Conservation (phyloP, 2,329 filamentous ascomycete genomes). For the Penicillium griseofulvum region DNA sequence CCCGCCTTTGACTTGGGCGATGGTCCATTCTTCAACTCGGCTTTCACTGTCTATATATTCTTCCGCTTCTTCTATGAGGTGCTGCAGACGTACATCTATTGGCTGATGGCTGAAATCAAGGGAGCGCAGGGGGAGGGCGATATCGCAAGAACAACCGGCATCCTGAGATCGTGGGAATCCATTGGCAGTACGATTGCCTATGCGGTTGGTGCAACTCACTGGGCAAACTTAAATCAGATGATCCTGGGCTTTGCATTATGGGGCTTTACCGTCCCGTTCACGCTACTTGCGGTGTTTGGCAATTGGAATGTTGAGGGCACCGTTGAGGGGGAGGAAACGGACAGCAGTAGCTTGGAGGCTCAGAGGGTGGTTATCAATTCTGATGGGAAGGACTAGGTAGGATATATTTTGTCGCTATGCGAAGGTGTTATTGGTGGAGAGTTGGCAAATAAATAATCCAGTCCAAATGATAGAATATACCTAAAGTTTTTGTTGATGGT, state of each 20-base stretch:
- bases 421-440: too few species aligned
- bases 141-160: conserved; percentile 32
- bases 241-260: conserved; percentile 30
- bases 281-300: conserved; percentile 17
- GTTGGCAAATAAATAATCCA: background rate
- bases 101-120: conserved; percentile 43
- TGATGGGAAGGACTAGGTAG: background rate
- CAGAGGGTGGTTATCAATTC: conserved; percentile 7
- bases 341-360: conserved; percentile 11
- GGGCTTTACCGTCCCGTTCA: conserved; percentile 27
- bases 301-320: conserved; percentile 10
- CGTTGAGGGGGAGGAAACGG: background rate
- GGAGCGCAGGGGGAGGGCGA: conserved; percentile 31
- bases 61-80: conserved; percentile 54
- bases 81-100: conserved; percentile 54
- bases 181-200: conserved; percentile 35
- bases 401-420: background rate
- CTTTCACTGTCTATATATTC: conserved; percentile 50
- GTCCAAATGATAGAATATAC: too few species aligned
- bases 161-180: conserved; percentile 33
- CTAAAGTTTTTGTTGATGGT: too few species aligned
- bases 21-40: conserved; percentile 25
- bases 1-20: conserved; percentile 42
- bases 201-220: conserved; percentile 31
- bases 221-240: conserved; percentile 33